These are phyloP conservation scores for Cymbopogon citratus DNA, from an alignment of 176 grass and related monocot species.

Conservation along the genomic window DNA sequence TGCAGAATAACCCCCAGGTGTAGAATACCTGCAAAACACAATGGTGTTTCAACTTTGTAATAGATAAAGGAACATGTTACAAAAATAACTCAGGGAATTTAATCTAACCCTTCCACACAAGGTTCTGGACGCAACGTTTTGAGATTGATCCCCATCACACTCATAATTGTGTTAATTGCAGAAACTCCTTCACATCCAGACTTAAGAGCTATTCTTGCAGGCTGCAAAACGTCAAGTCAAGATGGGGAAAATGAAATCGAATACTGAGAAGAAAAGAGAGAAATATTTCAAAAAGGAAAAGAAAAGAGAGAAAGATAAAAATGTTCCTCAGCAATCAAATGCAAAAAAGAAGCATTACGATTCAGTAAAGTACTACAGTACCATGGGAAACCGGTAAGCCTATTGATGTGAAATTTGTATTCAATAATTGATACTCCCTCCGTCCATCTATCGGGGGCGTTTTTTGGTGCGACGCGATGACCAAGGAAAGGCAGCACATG, in stretches of 20 bases:
- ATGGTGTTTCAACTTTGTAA: slow-evolving; percentile 14
- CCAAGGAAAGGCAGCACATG: too few relatives aligned
- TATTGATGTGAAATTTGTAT: not conserved
- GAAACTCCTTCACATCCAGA: slow-evolving; percentile 88
- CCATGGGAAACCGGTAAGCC: not conserved
- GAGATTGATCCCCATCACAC: slow-evolving; percentile 94
- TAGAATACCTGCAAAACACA: slow-evolving; percentile 62
- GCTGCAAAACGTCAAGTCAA: slow-evolving; percentile 44
- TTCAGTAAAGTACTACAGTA: not conserved
- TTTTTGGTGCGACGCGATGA: too few relatives aligned
- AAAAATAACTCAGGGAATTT: slow-evolving; percentile 12
- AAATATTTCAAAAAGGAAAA: too few relatives aligned
- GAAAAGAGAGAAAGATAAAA: not conserved
- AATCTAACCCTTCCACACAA: slow-evolving; percentile 85
- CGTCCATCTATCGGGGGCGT: too few relatives aligned
- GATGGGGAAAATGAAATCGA: not conserved
- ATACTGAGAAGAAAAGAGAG: not conserved
- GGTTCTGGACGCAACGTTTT: slow-evolving; percentile 86
- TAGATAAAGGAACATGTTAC: not conserved
- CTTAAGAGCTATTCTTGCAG: slow-evolving; percentile 76
- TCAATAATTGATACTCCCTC: not conserved
- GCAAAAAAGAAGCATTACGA: not conserved
- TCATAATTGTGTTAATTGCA: slow-evolving; percentile 99
- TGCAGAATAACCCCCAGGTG: slow-evolving; percentile 91
- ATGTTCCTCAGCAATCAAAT: not conserved